phyloP scores from a whole-genome alignment of 768 basidiomycete species.

The Tylopilus intermedius region DNA sequence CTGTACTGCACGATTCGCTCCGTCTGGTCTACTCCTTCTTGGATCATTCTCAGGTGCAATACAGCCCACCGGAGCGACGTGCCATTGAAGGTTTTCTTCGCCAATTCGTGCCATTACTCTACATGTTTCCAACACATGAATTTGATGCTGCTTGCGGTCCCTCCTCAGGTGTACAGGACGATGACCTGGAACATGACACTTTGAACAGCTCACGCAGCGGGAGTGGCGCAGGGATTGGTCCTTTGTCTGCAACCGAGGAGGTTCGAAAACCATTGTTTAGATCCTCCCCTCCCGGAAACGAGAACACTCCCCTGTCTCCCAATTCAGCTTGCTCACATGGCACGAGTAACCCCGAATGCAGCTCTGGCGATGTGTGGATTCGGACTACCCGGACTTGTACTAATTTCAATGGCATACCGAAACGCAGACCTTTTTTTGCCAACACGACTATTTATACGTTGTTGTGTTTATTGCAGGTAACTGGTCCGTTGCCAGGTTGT shows the following conservation, averaged over 20 bases:
- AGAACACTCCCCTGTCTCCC: conserved; percentile 29
- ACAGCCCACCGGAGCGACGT: conserved; percentile 72
- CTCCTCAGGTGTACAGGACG: conserved; percentile 43
- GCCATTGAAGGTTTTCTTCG: conserved; percentile 82
- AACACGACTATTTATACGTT: conserved; percentile 93
- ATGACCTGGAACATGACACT: conserved; percentile 28
- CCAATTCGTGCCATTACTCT: conserved; percentile 77
- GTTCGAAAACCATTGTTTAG: conserved; percentile 76
- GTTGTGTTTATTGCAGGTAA: conserved; percentile 81
- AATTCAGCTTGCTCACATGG: conserved; percentile 8
- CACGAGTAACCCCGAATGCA: conserved; percentile 1
- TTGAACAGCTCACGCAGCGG: conserved; percentile 27
- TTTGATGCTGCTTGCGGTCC: conserved; percentile 61
- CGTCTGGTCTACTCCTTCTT: conserved; percentile 89
- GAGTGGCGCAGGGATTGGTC: conserved; percentile 43
- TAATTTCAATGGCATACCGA: conserved; percentile 28
- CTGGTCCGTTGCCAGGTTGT: conserved; percentile 1
- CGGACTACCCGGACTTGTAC: conserved; percentile 31
- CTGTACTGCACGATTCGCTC: conserved; percentile 81
- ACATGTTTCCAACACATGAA: conserved; percentile 62
- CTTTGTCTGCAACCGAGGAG: conserved; percentile 57
- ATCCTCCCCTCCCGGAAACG: conserved; percentile 48
- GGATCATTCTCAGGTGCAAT: conserved; percentile 76
- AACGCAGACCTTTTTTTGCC: conserved; percentile 69
- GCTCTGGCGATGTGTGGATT: conserved; percentile 55